Conservation (phyloP, 805 yeast genomes). For the Saccharomycopsis sp. region DNA sequence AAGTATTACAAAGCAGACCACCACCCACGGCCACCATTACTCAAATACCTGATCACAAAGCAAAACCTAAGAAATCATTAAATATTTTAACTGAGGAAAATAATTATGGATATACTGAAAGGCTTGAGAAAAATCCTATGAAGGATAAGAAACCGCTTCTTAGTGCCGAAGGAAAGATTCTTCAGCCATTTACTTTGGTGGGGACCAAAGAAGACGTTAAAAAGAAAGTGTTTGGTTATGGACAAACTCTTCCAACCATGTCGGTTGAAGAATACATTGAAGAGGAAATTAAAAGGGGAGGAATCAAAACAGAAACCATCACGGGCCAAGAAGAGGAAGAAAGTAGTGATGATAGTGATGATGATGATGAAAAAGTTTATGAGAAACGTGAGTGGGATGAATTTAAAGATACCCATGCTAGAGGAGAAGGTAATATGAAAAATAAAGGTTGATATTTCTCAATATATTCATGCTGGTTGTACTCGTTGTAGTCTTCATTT, state of each 20-base stretch:
- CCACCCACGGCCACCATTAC: neutral
- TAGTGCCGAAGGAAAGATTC: constrained; percentile 64
- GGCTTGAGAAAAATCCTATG: constrained; percentile 43
- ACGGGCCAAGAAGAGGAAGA: constrained; percentile 32
- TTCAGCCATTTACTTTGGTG: constrained; percentile 75
- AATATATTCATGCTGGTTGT: too few species aligned
- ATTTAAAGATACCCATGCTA: constrained; percentile 74
- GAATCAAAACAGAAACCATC: constrained; percentile 38
- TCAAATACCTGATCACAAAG: constrained; percentile 20
- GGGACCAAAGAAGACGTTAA: constrained; percentile 46
- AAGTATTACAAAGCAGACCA: constrained; percentile 44
- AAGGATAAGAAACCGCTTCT: constrained; percentile 34
- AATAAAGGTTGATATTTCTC: constrained; percentile 54
- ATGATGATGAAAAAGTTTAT: constrained; percentile 56
- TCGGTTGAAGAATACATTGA: constrained; percentile 86
- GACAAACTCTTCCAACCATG: constrained; percentile 90
- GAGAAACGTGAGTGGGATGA: constrained; percentile 88
- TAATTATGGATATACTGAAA: constrained; percentile 51
- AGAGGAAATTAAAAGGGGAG: constrained; percentile 76
- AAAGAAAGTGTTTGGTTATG: constrained; percentile 75
- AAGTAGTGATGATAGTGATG: constrained; percentile 37
- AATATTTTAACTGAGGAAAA: constrained; percentile 17
- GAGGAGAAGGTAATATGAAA: constrained; percentile 85
- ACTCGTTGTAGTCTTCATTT: too few species aligned
- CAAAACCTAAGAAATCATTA: constrained; percentile 14